Evolutionary conservation across 2,329 filamentous ascomycete species (phyloP).

Genomic region (Aphanocladium album): DNA sequence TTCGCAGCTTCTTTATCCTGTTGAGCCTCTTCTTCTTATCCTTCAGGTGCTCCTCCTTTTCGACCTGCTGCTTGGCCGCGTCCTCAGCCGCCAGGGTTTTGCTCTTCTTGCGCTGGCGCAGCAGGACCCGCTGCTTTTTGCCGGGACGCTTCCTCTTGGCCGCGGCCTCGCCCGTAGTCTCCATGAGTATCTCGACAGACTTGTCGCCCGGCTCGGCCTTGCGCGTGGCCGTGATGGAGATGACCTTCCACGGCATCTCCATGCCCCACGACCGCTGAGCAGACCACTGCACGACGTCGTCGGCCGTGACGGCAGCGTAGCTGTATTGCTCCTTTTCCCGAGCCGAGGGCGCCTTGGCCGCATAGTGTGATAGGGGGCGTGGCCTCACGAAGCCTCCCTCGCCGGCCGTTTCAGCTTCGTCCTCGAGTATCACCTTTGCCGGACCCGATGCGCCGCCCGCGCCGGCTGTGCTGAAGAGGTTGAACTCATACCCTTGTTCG

Average conservation of each 20-base stretch:
- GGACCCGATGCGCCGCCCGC: constrained; percentile 20
- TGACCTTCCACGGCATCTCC: constrained; percentile 57
- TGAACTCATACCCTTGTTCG: constrained; percentile 39
- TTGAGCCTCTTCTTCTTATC: constrained; percentile 55
- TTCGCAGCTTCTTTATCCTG: constrained; percentile 37
- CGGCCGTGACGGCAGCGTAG: constrained; percentile 45
- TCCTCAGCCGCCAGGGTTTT: constrained; percentile 36
- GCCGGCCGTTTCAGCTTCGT: constrained; percentile 33
- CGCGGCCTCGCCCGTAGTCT: constrained; percentile 13
- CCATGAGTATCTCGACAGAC: constrained; percentile 9
- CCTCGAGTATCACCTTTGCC: constrained; percentile 47
- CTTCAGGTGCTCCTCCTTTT: constrained; percentile 51
- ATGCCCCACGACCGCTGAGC: constrained; percentile 48
- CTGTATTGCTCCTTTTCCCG: constrained; percentile 36
- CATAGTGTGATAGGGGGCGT: constrained; percentile 45
- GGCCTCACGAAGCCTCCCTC: constrained; percentile 31
- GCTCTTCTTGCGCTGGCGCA: constrained; percentile 41
- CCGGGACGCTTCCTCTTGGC: constrained; percentile 43
- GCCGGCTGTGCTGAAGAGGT: constrained; percentile 48
- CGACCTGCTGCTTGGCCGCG: constrained; percentile 33
- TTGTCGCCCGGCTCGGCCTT: constrained; percentile 19
- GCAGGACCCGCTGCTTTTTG: constrained; percentile 53
- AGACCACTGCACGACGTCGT: constrained; percentile 44
- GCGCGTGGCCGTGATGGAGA: constrained; percentile 34
- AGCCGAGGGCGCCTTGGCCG: constrained; percentile 35